phyloP scores from a whole-genome alignment of 352 stramenopile genomes.

The Phytophthora agathidicida region DNA sequence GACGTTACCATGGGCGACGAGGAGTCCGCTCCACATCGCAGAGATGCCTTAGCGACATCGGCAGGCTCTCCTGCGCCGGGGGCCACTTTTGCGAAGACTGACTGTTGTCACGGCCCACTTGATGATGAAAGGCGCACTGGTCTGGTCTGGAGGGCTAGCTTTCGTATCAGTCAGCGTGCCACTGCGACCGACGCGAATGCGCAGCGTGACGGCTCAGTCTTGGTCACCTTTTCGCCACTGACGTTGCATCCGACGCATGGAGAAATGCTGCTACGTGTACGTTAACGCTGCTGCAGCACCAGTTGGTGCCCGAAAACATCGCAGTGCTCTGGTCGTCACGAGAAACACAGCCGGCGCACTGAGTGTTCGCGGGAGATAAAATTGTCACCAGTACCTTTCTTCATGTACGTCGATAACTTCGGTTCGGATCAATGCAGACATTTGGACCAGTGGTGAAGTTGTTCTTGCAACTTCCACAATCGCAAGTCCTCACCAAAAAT shows the following conservation, averaged over 20 bases:
- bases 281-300: not conserved
- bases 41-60: not conserved
- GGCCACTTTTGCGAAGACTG: too few species aligned
- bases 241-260: not conserved
- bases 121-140: constrained; percentile 12
- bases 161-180: constrained; percentile 11
- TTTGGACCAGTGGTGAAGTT: constrained; percentile 3
- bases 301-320: constrained; percentile 9
- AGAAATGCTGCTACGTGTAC: not conserved
- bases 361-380: too few species aligned
- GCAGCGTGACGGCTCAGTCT: constrained; percentile 7
- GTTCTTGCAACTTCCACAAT: too few species aligned
- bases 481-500: too few species aligned
- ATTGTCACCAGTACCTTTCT: too few species aligned
- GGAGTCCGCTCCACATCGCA: constrained; percentile 1
- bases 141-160: constrained; percentile 3
- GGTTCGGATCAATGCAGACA: constrained; percentile 8
- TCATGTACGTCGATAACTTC: too few species aligned
- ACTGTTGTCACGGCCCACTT: constrained; percentile 4
- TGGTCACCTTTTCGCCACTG: constrained; percentile 8
- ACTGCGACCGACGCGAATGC: constrained; percentile 15
- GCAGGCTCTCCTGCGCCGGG: too few species aligned
- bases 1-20: too few species aligned
- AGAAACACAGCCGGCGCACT: too few species aligned
- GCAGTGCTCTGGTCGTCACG: constrained; percentile 15